These are phyloP conservation scores for Brassica carinata DNA, from an alignment of 345 rosid species.

Conservation along the genomic window DNA sequence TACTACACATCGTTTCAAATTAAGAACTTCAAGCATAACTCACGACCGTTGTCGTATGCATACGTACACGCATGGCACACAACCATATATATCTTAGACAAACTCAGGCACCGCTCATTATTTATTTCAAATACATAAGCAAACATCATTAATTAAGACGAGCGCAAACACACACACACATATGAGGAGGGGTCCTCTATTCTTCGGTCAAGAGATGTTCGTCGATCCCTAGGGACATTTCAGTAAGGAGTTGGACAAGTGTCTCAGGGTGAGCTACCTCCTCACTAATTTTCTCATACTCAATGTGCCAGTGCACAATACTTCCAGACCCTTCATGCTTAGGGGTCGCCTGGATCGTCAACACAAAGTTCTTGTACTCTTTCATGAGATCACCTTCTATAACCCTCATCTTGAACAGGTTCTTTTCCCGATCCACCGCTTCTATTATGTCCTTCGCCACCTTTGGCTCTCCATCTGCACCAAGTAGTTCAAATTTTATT, in stretches of 20 bases:
- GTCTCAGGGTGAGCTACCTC: conserved; percentile 40
- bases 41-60: neutral
- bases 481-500: neutral
- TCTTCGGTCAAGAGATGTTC: conserved; percentile 31
- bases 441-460: conserved; percentile 34
- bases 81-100: neutral
- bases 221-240: conserved; percentile 38
- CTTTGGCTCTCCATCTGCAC: conserved; percentile 25
- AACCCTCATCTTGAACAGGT: neutral
- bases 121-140: neutral
- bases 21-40: neutral
- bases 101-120: neutral
- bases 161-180: neutral
- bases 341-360: conserved; percentile 24
- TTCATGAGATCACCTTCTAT: conserved; percentile 40
- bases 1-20: neutral
- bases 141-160: neutral
- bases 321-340: conserved; percentile 27
- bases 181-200: neutral
- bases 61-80: neutral
- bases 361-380: conserved; percentile 33
- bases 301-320: conserved; percentile 34
- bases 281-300: conserved; percentile 32
- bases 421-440: conserved; percentile 35
- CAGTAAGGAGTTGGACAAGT: conserved; percentile 19